Base-by-base conservation (phyloP, 805 yeast species). In the Priceomyces medius region DNA sequence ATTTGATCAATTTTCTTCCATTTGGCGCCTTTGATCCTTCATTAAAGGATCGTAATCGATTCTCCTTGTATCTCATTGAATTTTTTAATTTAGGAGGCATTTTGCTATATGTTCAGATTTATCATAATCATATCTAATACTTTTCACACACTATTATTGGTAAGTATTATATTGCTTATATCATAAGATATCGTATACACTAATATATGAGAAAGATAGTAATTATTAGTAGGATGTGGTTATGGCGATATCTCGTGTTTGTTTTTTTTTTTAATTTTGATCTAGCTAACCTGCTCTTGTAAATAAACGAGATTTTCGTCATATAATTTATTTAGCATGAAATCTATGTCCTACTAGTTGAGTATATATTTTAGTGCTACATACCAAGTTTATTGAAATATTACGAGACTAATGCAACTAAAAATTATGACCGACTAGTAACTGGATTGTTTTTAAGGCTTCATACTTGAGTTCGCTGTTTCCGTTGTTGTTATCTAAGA, bases 371-470 rank as follows among this genome's bases (percentile, higher is more conserved):
- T 31, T 31, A 17, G n/a, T n/a, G n/a, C n/a, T n/a, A 26, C 29
- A 12, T 26, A 26, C 29, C 14, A 26, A 26, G 14, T 21, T 21
- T 21, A 21, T 21, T 21, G 9, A 21, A 21, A 21, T 7, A 7
- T 21, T 21, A 21, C 9, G n/a, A 32, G 20, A 20, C 19, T 17
- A 4, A 18, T 18, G 16, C 35, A 5, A 32, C 35, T 68, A 76
- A 51, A 84, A 77, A n/a, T 84, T 75, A 56, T 88, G 88, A 3
- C 96, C 88, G 40, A 93, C 95, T 54, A 93, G 79, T 43, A 83
- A 78, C 70, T 93, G 99, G n/a, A 97, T 88, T 3, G 97, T 89
- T 63, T 87, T 88, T 58, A 93, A 77, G 2, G 98, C 98, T 70
- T 91, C 97, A 60, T 85, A 93, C 60, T 91, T 87, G 50, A 93